Conservation (phyloP, 169 alveolate genomes). For the Nephromyces sp. region DNA sequence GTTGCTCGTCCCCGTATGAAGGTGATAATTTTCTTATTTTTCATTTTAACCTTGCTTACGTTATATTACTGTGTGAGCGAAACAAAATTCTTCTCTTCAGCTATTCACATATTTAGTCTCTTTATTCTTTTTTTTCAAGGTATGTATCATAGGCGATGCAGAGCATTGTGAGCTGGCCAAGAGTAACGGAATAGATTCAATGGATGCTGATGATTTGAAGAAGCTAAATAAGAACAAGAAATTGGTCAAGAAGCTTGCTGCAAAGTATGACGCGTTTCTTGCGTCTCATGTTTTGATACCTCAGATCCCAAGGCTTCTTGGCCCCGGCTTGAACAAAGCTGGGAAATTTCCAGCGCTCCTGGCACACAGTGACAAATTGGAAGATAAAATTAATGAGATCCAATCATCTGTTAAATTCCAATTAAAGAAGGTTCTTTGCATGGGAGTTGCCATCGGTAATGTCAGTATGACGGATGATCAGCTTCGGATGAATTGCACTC, state of each 20-base stretch:
- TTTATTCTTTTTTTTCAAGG: constrained; percentile 49
- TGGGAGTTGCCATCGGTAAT: constrained; percentile 99
- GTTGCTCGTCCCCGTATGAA: constrained; percentile 86
- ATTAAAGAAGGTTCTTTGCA: constrained; percentile 74
- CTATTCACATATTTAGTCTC: not conserved
- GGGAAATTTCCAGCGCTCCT: constrained; percentile 98
- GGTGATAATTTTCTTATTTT: constrained; percentile 77
- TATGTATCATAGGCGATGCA: constrained; percentile 98
- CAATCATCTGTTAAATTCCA: constrained; percentile 81
- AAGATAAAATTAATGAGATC: constrained; percentile 90
- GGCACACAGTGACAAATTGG: constrained; percentile 89
- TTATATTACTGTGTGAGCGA: not conserved
- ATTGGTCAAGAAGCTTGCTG: constrained; percentile 87
- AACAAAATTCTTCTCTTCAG: too few species aligned
- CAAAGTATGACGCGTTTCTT: constrained; percentile 86
- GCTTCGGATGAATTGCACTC: constrained; percentile 89
- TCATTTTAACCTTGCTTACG: not conserved
- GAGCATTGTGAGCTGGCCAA: constrained; percentile 97
- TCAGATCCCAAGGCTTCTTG: constrained; percentile 96
- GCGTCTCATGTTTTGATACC: constrained; percentile 97
- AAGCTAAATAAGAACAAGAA: constrained; percentile 97
- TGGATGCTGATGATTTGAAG: constrained; percentile 95
- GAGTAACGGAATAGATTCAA: constrained; percentile 85
- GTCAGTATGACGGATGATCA: constrained; percentile 93
- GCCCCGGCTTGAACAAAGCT: constrained; percentile 97